phyloP scores from a whole-genome alignment of 1,139 yeast genomes.

The Taphrina flavorubra region DNA sequence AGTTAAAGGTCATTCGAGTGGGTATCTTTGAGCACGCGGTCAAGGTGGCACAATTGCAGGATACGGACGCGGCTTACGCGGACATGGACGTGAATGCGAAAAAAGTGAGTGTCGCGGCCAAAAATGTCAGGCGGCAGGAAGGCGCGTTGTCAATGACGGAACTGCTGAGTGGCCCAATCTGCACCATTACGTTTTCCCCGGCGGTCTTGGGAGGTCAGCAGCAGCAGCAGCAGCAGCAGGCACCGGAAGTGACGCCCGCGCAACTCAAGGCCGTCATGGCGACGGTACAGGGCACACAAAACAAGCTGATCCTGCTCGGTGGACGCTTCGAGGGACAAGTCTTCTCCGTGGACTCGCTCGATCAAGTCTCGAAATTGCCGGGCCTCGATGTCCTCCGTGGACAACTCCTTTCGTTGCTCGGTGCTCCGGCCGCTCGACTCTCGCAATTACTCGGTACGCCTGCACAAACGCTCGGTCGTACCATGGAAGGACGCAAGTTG shows the following conservation, averaged over 20 bases:
- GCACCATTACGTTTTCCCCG: conserved; percentile 27
- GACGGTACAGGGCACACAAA: conserved; percentile 15
- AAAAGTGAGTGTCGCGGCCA: conserved; percentile 13
- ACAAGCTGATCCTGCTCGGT: conserved; percentile 30
- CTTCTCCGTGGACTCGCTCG: conserved; percentile 27
- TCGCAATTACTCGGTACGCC: conserved; percentile 31
- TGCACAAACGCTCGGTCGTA: conserved; percentile 27
- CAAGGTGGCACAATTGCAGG: conserved; percentile 20
- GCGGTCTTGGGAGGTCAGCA: not conserved
- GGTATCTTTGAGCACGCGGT: conserved; percentile 38
- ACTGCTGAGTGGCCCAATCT: conserved; percentile 32
- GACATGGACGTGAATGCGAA: conserved; percentile 18
- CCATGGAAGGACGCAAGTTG: conserved; percentile 34
- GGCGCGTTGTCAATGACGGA: conserved; percentile 24
- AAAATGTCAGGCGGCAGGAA: conserved; percentile 7
- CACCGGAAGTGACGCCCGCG: conserved; percentile 13
- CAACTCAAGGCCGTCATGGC: conserved; percentile 9
- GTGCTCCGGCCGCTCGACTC: conserved; percentile 31
- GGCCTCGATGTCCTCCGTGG: conserved; percentile 30
- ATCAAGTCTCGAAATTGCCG: conserved; percentile 23
- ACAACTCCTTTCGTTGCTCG: conserved; percentile 24
- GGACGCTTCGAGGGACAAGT: conserved; percentile 33
- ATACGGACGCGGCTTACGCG: not conserved
- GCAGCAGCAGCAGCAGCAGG: not conserved
- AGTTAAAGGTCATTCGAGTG: conserved; percentile 24